Evolutionary conservation across 306 rosid genomes (phyloP).

Genomic region (Pachyrhizus erosus): DNA sequence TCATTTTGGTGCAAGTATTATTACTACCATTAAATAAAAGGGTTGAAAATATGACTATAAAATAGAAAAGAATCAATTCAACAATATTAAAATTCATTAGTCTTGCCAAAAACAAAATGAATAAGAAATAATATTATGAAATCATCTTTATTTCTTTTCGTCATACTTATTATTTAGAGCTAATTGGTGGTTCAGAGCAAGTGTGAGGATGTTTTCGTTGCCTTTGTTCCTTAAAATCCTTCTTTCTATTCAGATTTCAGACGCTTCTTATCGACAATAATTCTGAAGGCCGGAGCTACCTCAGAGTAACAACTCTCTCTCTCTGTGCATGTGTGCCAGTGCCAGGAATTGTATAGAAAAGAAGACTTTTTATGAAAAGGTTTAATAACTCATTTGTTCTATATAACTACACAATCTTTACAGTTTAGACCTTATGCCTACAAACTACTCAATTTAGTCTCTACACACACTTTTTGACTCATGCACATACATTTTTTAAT

Average conservation of each 20-base stretch:
- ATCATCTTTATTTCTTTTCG: background rate
- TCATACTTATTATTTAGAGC: background rate
- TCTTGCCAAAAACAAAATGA: background rate
- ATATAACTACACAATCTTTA: too few relatives aligned
- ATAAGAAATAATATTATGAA: background rate
- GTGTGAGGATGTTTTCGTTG: background rate
- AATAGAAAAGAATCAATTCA: slow-evolving; percentile 10
- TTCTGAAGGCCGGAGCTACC: background rate
- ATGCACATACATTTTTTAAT: too few relatives aligned
- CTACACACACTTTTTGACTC: too few relatives aligned
- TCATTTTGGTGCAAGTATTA: slow-evolving; percentile 1
- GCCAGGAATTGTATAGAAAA: background rate
- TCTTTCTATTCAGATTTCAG: background rate
- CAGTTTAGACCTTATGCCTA: too few relatives aligned
- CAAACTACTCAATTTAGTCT: too few relatives aligned
- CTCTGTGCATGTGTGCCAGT: background rate
- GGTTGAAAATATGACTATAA: background rate
- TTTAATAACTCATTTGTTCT: too few relatives aligned
- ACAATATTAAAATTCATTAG: background rate
- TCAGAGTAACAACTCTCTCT: background rate
- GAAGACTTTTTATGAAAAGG: background rate
- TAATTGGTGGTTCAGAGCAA: background rate
- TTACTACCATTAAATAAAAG: background rate
- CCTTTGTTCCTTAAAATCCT: background rate
- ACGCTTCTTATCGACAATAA: background rate